Base-by-base conservation (phyloP, 2,329 filamentous ascomycete genomes). In the Apiospora phragmitis region DNA sequence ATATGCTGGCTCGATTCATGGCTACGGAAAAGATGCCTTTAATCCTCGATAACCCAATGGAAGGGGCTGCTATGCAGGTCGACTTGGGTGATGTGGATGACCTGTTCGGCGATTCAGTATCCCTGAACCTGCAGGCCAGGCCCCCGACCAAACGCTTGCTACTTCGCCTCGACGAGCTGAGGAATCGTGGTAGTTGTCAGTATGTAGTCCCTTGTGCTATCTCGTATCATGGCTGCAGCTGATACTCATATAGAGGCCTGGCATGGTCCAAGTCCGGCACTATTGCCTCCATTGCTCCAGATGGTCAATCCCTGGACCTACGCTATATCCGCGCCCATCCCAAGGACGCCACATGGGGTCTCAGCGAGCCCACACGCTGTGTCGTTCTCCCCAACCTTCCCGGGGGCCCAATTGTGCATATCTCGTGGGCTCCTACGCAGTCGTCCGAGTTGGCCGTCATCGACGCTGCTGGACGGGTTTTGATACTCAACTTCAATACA, bases 211-310 rank as follows among this genome's bases (percentile, higher is more conserved):
- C 62, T 42, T 59, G 65, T 66, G 49, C 16, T 45, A 69, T 67
- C 49, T 62, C n/a, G 42, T 11, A 32, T 68, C 42, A n/a, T 75
- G 67, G 69, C 73, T 79, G 72, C 75, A 70, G 29, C 49, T 41
- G 66, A 65, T 14, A 66, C n/a, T 3, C 4, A 18, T 32, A 67
- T 12, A 67, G 94, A 79, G 90, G 90, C 74, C 88, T 98, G 69
- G 91, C 93, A 41, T 98, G 95, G 95, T 97, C 95, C 14, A 94
- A 91, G 76, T 89, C 90, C 72, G 95, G 95, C 59, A 94, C 92
- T 71, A 93, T 98, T 74, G 95, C 95, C 38, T 92, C 91, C 69
- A 92, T 98, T 74, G 89, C 91, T 26, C 83, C 89, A 21, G 92
- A 95, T 81, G 92, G 93, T 38, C 87, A 87, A 66, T 87, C 86